A percentile compares a stretch with the other conserved stretches of the same genome.
Evolutionary conservation across 257 asterid species (phyloP).

Genomic region (Parsonsia alboflavescens): DNA sequence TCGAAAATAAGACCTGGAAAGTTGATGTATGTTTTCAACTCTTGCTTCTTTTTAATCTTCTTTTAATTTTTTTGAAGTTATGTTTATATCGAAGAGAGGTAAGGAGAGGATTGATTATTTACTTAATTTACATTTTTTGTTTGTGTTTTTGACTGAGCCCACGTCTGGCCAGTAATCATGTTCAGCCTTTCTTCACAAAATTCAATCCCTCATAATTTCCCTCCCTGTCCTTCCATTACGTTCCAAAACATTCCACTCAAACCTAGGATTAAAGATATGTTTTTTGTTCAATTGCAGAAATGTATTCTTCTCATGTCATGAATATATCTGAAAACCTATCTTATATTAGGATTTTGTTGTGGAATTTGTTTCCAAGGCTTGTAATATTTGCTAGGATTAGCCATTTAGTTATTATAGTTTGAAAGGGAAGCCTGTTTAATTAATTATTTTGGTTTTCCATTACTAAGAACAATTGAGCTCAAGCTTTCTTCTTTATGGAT

Average conservation of each 20-base stretch:
- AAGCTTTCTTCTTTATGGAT: background rate
- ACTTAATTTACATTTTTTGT: too few species aligned
- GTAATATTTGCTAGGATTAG: background rate
- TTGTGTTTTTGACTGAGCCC: background rate
- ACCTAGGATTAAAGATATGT: background rate
- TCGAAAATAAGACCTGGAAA: constrained; percentile 90
- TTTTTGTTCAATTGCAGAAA: background rate
- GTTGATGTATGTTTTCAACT: constrained; percentile 65
- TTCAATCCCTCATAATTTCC: background rate
- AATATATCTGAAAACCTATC: background rate
- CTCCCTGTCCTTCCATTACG: background rate
- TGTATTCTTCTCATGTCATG: background rate
- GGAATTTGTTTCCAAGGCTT: background rate
- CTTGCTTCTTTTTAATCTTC: background rate
- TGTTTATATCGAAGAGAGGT: background rate
- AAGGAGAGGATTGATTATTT: background rate
- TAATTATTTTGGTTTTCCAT: background rate
- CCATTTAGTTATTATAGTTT: background rate
- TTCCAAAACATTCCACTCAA: too few species aligned
- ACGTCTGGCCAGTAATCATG: background rate
- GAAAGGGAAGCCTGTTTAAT: background rate
- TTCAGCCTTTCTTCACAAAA: background rate
- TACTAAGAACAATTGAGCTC: background rate
- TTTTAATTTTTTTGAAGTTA: background rate
- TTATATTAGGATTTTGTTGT: background rate